These are phyloP conservation scores for Arthromyces matolae DNA, from an alignment of 768 basidiomycete species.

Conservation along the genomic window DNA sequence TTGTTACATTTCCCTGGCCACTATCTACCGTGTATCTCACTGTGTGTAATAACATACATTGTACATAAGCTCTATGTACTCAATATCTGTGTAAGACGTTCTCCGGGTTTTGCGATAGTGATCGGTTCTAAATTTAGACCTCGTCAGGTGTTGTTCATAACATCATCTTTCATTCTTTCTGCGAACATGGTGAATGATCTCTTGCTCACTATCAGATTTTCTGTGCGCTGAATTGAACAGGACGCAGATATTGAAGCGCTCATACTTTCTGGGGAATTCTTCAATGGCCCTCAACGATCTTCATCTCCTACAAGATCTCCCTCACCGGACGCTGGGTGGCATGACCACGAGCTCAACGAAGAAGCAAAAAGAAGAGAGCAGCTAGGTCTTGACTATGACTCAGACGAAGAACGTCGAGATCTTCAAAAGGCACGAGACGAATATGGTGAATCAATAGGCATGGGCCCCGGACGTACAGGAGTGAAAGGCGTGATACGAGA, in stretches of 20 bases:
- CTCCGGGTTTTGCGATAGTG: no score
- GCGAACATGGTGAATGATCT: conserved; percentile 8
- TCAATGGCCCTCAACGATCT: conserved; percentile 50
- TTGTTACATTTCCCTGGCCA: no score
- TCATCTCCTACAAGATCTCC: conserved; percentile 64
- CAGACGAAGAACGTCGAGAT: conserved; percentile 36
- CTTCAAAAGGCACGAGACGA: conserved; percentile 27
- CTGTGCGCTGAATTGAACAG: conserved; percentile 13
- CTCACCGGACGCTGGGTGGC: conserved; percentile 56
- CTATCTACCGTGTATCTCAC: no score
- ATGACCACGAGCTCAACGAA: conserved; percentile 43
- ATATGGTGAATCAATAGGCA: conserved; percentile 64
- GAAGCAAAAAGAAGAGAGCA: conserved; percentile 33
- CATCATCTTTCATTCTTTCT: background rate
- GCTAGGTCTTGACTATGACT: conserved; percentile 43
- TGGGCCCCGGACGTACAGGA: conserved; percentile 83
- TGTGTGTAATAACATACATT: no score
- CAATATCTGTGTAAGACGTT: no score
- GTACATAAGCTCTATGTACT: no score
- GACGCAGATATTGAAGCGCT: conserved; percentile 26
- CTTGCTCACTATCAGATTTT: background rate
- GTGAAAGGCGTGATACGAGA: conserved; percentile 89
- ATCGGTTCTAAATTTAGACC: conserved; percentile 7
- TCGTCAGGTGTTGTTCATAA: background rate
- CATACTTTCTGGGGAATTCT: conserved; percentile 63